These are phyloP conservation scores for Cicer bijugum DNA, from an alignment of 306 rosid species.

Conservation along the genomic window DNA sequence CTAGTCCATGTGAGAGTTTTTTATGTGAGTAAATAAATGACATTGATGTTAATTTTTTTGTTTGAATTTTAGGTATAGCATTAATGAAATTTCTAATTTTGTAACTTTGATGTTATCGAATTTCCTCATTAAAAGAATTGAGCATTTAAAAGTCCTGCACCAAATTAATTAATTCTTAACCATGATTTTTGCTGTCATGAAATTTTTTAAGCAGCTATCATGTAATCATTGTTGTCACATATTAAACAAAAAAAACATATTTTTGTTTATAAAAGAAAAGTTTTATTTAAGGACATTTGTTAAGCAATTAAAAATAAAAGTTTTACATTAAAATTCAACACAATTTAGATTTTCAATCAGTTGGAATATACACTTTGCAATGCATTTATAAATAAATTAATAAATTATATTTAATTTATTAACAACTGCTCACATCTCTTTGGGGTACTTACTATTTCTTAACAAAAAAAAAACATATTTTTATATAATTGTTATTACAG, in stretches of 20 bases:
- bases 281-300: too few relatives aligned
- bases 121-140: constrained; percentile 28
- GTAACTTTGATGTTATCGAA: not conserved
- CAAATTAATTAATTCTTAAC: constrained; percentile 11
- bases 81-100: constrained; percentile 35
- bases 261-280: not conserved
- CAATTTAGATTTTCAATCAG: too few relatives aligned
- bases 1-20: constrained; percentile 44
- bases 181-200: not conserved
- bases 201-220: too few relatives aligned
- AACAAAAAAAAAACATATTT: too few relatives aligned
- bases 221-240: not conserved
- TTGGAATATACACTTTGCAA: too few relatives aligned
- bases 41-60: not conserved
- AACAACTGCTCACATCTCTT: too few relatives aligned
- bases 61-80: constrained; percentile 2
- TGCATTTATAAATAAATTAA: too few relatives aligned
- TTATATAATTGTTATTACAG: not conserved
- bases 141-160: constrained; percentile 20
- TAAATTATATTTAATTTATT: too few relatives aligned
- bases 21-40: constrained; percentile 37
- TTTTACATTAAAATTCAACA: too few relatives aligned
- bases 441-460: too few relatives aligned
- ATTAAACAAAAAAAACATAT: not conserved
- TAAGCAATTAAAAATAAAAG: too few relatives aligned